These are phyloP conservation scores for Suillus sp. DNA, from an alignment of 768 basidiomycete genomes.

Conservation along the genomic window DNA sequence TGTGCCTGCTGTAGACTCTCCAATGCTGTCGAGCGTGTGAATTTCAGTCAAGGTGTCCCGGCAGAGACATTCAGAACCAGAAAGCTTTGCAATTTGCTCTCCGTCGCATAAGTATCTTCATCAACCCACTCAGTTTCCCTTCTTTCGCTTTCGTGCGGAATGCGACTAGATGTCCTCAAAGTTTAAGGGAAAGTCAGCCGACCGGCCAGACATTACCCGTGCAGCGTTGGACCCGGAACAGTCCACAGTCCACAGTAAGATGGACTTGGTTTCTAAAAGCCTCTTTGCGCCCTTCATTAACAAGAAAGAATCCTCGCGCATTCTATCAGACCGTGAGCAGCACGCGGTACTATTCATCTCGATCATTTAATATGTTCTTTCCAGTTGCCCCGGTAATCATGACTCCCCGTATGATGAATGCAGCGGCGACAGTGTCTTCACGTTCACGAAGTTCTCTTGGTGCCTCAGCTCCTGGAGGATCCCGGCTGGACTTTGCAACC, in stretches of 20 bases:
- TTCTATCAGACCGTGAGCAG: slow-evolving; percentile 72
- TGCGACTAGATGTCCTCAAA: slow-evolving; percentile 24
- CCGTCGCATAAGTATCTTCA: slow-evolving; percentile 2
- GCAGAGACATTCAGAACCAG: slow-evolving; percentile 3
- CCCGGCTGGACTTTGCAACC: slow-evolving; percentile 69
- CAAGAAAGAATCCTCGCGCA: slow-evolving; percentile 63
- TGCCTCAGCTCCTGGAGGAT: slow-evolving; percentile 29
- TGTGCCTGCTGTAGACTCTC: background rate
- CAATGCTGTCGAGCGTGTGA: background rate
- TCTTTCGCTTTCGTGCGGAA: slow-evolving; percentile 18
- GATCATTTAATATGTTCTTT: slow-evolving; percentile 28
- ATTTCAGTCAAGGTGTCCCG: background rate
- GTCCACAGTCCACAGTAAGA: slow-evolving; percentile 43
- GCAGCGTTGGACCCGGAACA: slow-evolving; percentile 42
- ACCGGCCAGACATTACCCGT: slow-evolving; percentile 42
- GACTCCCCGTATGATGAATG: slow-evolving; percentile 82
- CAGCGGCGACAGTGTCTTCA: slow-evolving; percentile 68
- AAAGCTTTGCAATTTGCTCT: background rate
- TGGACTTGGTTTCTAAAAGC: slow-evolving; percentile 68
- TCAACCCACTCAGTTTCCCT: slow-evolving; percentile 1
- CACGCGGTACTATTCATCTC: slow-evolving; percentile 3
- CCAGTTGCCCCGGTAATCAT: slow-evolving; percentile 84
- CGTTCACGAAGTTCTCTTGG: slow-evolving; percentile 40
- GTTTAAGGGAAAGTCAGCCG: slow-evolving; percentile 20
- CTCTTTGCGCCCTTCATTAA: slow-evolving; percentile 66